phyloP scores from a whole-genome alignment of 2,329 filamentous ascomycete species.

The Helminthosporium solani region DNA sequence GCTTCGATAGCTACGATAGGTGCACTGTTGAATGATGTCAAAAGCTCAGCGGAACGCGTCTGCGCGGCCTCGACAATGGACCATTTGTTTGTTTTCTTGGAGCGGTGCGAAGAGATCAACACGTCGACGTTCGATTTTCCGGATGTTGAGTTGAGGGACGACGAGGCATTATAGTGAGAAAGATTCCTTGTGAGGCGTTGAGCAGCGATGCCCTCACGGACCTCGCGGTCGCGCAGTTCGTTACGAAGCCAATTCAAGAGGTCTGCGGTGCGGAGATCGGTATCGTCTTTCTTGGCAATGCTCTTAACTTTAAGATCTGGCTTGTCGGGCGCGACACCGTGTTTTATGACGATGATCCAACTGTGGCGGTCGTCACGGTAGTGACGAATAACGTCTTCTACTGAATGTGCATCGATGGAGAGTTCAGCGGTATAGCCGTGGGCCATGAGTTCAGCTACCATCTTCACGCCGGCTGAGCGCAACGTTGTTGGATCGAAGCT shows the following conservation, averaged over 20 bases:
- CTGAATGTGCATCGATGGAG: constrained; percentile 72
- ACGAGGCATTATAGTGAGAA: constrained; percentile 14
- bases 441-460: constrained; percentile 77
- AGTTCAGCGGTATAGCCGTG: constrained; percentile 87
- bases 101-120: constrained; percentile 77
- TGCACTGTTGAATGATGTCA: constrained; percentile 70
- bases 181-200: constrained; percentile 25
- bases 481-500: constrained; percentile 80
- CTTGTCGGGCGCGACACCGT: constrained; percentile 59
- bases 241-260: constrained; percentile 77
- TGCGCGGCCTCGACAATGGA: constrained; percentile 80
- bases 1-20: constrained; percentile 88
- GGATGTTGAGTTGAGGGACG: constrained; percentile 16
- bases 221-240: constrained; percentile 78
- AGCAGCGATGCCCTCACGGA: constrained; percentile 54
- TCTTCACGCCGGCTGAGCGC: constrained; percentile 71
- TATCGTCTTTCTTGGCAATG: constrained; percentile 71
- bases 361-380: constrained; percentile 76
- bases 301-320: constrained; percentile 73
- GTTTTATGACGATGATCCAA: constrained; percentile 89
- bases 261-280: constrained; percentile 71
- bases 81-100: constrained; percentile 88
- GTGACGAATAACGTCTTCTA: constrained; percentile 75
- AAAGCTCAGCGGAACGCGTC: constrained; percentile 58
- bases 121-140: constrained; percentile 72